Conservation (phyloP, 108 stramenopile genomes). For the Chaetoceros muelleri region DNA sequence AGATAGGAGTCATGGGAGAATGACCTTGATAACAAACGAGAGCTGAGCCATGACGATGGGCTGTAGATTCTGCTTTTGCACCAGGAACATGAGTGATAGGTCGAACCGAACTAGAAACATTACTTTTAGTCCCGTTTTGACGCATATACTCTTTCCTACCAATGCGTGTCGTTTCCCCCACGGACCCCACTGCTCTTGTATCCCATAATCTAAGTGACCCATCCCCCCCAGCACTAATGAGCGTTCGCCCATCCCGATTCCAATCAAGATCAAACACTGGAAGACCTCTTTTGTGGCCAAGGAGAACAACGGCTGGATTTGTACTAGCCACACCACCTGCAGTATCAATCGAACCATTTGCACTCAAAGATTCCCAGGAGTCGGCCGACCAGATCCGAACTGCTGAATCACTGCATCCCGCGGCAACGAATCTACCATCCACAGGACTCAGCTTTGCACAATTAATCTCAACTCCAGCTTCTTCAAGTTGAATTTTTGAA, state of each 20-base stretch:
- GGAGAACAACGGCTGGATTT: constrained; percentile 46
- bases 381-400: constrained; percentile 44
- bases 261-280: constrained; percentile 84
- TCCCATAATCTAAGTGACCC: constrained; percentile 84
- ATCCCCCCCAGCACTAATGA: constrained; percentile 82
- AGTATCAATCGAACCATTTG: constrained; percentile 6
- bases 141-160: constrained; percentile 15
- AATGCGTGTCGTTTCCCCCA: constrained; percentile 38
- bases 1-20: constrained; percentile 59
- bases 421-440: constrained; percentile 66
- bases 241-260: constrained; percentile 68
- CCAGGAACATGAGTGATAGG: constrained; percentile 50
- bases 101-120: constrained; percentile 10
- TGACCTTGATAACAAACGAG: constrained; percentile 80
- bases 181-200: constrained; percentile 64
- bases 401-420: constrained; percentile 80
- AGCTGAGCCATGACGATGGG: constrained; percentile 56
- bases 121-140: constrained; percentile 5
- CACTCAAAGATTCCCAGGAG: neutral
- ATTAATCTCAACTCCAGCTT: constrained; percentile 66
- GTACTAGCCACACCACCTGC: constrained; percentile 16
- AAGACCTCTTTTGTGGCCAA: constrained; percentile 86
- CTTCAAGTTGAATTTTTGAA: constrained; percentile 21
- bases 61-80: constrained; percentile 36
- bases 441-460: constrained; percentile 72